Base-by-base conservation (phyloP, 2,329 filamentous ascomycete genomes). In the Furcasterigmium furcatum region DNA sequence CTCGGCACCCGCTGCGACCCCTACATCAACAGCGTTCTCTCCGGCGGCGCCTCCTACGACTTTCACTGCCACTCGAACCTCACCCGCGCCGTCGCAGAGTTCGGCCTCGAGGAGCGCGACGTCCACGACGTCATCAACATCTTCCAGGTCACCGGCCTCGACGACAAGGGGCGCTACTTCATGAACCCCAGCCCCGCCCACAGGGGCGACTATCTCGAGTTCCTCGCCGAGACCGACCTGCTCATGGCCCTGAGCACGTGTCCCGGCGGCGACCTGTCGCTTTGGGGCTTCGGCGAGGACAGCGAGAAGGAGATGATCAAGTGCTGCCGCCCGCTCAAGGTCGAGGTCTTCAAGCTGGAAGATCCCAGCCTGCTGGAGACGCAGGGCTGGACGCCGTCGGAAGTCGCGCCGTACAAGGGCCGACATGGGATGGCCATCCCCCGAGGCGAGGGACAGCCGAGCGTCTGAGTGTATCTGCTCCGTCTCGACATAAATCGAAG, bases 11-110 rank as follows among this genome's bases (percentile, higher is more conserved):
- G 89, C 36, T 95, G 89, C 64, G 89, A 94, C 65, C 88, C 88
- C 2, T 95, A 94, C 60, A 85, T 94, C 60, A 89, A 88, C 61
- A 73, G 79, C 30, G 76, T 94, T 51, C 78, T 95, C 43, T 80
- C 77, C 4, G 82, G 82, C n/a, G 21, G 20, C 30, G 74, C 79
- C 41, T 73, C 74, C 25, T 94, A 90, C 60, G 85, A 94, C 62
- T 92, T 80, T 63, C 88, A 94, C 61, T 95, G 89, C 63, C 88
- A 92, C 58, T 89, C 85, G 2, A 95, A 95, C 61, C 76, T 95
- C 10, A 82, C 80, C 2, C 79, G 89, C 4, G 86, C 89, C 0
- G 79, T 94, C 3, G 50, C 84, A 1, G 83, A 84, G 0, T 83
- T 74, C 49, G 87, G 87, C 0, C 62, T 94, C 35, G 76, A 72